Evolutionary conservation across 164 flowering plant species (phyloP), one percentile per base, ranked within the genome.

Genomic region (Dillenia suffruticosa): DNA sequence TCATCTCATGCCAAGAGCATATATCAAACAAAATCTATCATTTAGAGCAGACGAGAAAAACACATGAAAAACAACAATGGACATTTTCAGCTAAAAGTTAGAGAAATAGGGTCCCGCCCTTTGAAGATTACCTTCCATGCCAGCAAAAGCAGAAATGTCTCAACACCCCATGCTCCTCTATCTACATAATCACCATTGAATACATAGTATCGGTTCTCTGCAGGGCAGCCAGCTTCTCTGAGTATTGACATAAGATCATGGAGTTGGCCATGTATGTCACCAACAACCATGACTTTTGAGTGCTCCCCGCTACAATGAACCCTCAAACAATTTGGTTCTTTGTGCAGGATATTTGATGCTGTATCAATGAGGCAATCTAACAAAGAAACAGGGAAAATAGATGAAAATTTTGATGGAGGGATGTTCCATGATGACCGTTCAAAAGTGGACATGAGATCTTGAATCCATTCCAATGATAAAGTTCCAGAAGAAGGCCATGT

Each of bases 101-200:
- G 22, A 19, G 22, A 19, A 19, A 19, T 1, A 19, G 22, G 22
- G 22, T 19, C 22, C 22, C 22, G 1, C 22, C 1, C 22, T 19
- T 19, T 1, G 22, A 19, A 19, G 22, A 19, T 19, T 66, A 86
- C 99, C 89, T 94, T 94, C 97, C 96, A 94, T 17, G 96, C 93
- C 67, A 94, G 64, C 52, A 94, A 73, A 2, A 89, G 63, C 17
- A 94, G 68, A 56, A 89, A 94, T 2, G 91, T 85, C 66, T 94
- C 99, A 10, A 94, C 83, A 26, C 99, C 99, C 99, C 99, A 94
- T 2, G 97, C 96, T 0, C 99, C 99, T 49, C 99, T 68, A 61
- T 94, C 99, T 0, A 94, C 99, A 63, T 94, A 94, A 79, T 94
- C 97, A 1, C 99, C 99, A 68, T 94, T 94, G 70, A 94, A 94